Evolutionary conservation across 192 early-diverging fungal genomes (phyloP).

Genomic region (Coemansia sp.): DNA sequence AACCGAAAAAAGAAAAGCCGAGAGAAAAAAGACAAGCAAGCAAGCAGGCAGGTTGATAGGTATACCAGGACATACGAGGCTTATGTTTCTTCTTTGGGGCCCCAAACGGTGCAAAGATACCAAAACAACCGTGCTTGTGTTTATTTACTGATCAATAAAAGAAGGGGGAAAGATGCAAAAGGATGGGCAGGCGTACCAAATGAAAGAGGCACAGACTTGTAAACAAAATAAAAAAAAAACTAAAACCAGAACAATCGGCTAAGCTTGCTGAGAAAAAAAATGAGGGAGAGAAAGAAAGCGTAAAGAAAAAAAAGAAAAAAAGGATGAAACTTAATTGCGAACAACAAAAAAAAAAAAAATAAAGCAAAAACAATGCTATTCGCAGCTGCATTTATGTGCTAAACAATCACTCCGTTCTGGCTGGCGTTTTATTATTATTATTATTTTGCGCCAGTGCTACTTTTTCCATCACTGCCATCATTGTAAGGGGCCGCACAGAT

Average conservation of each 20-base stretch:
- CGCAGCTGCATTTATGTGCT: not conserved
- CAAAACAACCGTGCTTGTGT: not conserved
- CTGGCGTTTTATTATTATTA: not conserved
- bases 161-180: not conserved
- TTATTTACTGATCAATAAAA: not conserved
- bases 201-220: not conserved
- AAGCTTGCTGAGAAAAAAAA: slow-evolving; percentile 3
- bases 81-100: not conserved
- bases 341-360: not conserved
- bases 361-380: not conserved
- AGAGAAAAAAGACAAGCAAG: not conserved
- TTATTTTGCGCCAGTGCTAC: not conserved
- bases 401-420: not conserved
- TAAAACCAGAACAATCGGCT: not conserved
- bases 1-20: not conserved
- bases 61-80: not conserved
- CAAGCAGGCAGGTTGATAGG: too few relatives aligned
- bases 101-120: not conserved
- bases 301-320: slow-evolving; percentile 3
- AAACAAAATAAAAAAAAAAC: not conserved
- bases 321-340: slow-evolving; percentile 11
- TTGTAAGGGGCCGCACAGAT: not conserved
- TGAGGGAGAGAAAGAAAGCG: not conserved
- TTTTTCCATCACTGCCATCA: not conserved
- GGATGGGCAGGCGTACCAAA: not conserved